Base-by-base conservation (phyloP, 371 early-diverging fungal species). In the Entomophthora muscae region DNA sequence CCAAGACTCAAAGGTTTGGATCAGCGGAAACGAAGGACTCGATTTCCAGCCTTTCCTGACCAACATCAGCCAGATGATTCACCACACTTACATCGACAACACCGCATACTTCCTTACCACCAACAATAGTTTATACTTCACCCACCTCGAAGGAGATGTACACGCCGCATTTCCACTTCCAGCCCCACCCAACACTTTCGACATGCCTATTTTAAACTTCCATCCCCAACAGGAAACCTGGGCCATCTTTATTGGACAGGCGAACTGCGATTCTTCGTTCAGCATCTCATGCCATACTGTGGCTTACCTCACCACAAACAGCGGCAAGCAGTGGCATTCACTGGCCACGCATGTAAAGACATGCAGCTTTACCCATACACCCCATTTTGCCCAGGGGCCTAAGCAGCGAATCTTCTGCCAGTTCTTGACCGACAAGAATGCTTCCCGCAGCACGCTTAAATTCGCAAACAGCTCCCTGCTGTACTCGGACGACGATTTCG, bases 301-400 rank as follows among this genome's bases (percentile, higher is more conserved):
- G 66, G 89, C 88, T 1, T 90, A 77, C 65, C 78, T 82, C 62
- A 82, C 88, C 1, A 74, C 69, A 27, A 82, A 93, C 64, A 68
- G 77, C 55, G 96, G 95, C 52, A 72, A 73, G 23, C 71, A 64
- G 28, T 95, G 94, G 95, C 64, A 64, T 0, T 51, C 70, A 3
- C 63, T 98, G 23, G 81, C 82, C 1, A 79, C 74, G 0, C 90
- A 89, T 75, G 84, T 84, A 30, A 78, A 78, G 32, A 79, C 77
- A 53, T 93, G 94, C 71, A 69, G 80, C 22, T 93, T 86, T 85
- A 86, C 84, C 5, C 76, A 75, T 60, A 85, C 85, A 52, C 73
- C 70, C 0, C 52, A 70, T 22, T 86, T 91, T 65, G 73, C 68
- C 22, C 55, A 69, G 1, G 73, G 76, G 0, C 64, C 73, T 54